Conservation (phyloP, 768 basidiomycete species). For the Wakefieldia striispora region DNA sequence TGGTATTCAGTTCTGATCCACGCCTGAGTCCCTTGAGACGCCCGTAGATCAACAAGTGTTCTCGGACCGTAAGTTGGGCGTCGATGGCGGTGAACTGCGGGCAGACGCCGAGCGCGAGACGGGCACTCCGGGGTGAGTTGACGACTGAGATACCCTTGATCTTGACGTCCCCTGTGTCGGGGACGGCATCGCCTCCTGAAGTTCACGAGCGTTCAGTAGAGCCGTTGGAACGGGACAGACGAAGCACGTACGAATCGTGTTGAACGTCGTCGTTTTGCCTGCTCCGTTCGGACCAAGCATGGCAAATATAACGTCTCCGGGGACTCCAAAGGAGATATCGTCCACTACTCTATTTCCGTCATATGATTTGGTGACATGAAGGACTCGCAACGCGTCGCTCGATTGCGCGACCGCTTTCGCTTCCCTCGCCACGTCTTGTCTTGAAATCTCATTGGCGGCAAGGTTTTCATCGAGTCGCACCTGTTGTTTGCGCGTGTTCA, state of each 20-base stretch:
- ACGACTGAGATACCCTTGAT: constrained; percentile 68
- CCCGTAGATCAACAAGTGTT: constrained; percentile 72
- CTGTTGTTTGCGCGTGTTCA: constrained; percentile 19
- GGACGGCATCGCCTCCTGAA: constrained; percentile 66
- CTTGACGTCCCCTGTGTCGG: constrained; percentile 65
- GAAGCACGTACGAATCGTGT: constrained; percentile 63
- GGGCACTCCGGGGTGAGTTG: constrained; percentile 58
- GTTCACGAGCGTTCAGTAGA: background rate
- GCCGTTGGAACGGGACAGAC: background rate
- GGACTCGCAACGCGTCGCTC: constrained; percentile 58
- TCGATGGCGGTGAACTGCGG: constrained; percentile 86
- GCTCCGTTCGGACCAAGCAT: constrained; percentile 82
- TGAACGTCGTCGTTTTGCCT: constrained; percentile 81
- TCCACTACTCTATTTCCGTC: constrained; percentile 60
- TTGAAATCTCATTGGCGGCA: constrained; percentile 17
- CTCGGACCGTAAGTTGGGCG: constrained; percentile 70
- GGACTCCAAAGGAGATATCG: constrained; percentile 67
- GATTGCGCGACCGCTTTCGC: constrained; percentile 46
- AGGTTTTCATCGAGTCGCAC: constrained; percentile 11
- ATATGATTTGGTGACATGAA: constrained; percentile 63
- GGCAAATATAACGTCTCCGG: constrained; percentile 63
- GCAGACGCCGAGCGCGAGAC: constrained; percentile 74
- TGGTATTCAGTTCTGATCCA: constrained; percentile 48
- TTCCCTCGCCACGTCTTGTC: constrained; percentile 56
- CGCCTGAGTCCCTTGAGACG: constrained; percentile 63